These are phyloP conservation scores for Tylopilus rubrobrunneus DNA, from an alignment of 768 basidiomycete species.

Conservation along the genomic window DNA sequence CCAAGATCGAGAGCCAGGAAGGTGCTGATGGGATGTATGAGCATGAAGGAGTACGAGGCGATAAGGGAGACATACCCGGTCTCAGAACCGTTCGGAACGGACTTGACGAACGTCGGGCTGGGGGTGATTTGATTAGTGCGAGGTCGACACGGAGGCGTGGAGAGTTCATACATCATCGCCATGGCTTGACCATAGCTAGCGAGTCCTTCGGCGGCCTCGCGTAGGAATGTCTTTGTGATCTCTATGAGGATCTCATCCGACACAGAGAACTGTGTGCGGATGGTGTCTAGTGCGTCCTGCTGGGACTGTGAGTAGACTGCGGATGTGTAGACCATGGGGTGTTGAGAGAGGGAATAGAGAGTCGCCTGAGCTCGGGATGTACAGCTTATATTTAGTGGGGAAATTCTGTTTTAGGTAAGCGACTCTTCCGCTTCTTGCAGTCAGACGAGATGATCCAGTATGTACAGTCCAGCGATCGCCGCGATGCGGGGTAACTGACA, in stretches of 20 bases:
- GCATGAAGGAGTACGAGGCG: not conserved
- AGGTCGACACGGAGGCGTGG: not conserved
- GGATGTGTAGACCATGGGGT: conserved; percentile 37
- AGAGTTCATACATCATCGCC: conserved; percentile 79
- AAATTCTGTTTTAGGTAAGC: conserved; percentile 7
- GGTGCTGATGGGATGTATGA: conserved; percentile 49
- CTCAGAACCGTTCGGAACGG: conserved; percentile 91
- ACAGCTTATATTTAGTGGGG: not conserved
- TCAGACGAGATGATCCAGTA: too few relatives aligned
- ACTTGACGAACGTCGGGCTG: conserved; percentile 94
- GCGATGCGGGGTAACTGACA: too few relatives aligned
- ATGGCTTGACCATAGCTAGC: conserved; percentile 69
- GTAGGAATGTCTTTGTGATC: conserved; percentile 76
- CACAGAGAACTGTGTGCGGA: conserved; percentile 73
- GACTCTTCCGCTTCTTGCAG: not conserved
- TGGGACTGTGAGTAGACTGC: conserved; percentile 40
- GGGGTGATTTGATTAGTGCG: not conserved
- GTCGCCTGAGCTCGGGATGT: not conserved
- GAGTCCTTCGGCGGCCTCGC: conserved; percentile 76
- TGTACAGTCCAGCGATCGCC: too few relatives aligned
- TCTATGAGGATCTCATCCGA: conserved; percentile 54
- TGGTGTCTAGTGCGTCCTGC: conserved; percentile 53
- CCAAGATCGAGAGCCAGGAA: conserved; percentile 97
- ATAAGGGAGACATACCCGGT: conserved; percentile 60
- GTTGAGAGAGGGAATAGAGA: not conserved